Conservation (phyloP, 768 basidiomycete genomes). For the Piloderma croceum region DNA sequence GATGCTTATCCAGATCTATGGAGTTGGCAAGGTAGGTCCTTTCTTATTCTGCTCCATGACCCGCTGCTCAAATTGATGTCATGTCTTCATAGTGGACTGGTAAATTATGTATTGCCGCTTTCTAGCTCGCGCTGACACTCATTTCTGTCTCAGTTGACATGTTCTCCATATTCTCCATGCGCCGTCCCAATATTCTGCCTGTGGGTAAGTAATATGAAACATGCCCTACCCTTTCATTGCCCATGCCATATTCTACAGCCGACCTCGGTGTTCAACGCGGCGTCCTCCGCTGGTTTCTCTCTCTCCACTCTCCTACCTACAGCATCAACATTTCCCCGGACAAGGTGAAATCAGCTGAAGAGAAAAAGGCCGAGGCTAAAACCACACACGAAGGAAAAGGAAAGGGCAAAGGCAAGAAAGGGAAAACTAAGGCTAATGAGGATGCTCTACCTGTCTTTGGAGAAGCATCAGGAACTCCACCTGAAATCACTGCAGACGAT, state of each 20-base stretch:
- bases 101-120: conserved; percentile 22
- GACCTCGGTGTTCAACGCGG: conserved; percentile 84
- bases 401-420: conserved; percentile 9
- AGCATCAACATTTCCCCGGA: conserved; percentile 45
- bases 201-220: conserved; percentile 44
- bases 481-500: conserved; percentile 17
- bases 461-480: conserved; percentile 4
- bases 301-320: conserved; percentile 51
- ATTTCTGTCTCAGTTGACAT: conserved; percentile 60
- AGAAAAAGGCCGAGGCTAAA: background rate
- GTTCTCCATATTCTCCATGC: conserved; percentile 86
- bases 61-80: conserved; percentile 4
- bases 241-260: conserved; percentile 36
- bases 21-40: conserved; percentile 63
- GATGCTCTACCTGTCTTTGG: conserved; percentile 30
- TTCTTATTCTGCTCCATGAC: background rate
- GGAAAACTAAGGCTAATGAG: too few relatives aligned
- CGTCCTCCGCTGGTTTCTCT: conserved; percentile 60
- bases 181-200: conserved; percentile 77
- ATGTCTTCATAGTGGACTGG: conserved; percentile 55
- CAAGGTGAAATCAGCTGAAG: conserved; percentile 31
- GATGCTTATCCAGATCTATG: conserved; percentile 72
- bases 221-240: conserved; percentile 16
- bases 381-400: conserved; percentile 14
- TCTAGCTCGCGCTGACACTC: conserved; percentile 5